These are phyloP conservation scores for Tetrapisispora pingtungensis DNA, from an alignment of 805 yeast species.

Conservation along the genomic window DNA sequence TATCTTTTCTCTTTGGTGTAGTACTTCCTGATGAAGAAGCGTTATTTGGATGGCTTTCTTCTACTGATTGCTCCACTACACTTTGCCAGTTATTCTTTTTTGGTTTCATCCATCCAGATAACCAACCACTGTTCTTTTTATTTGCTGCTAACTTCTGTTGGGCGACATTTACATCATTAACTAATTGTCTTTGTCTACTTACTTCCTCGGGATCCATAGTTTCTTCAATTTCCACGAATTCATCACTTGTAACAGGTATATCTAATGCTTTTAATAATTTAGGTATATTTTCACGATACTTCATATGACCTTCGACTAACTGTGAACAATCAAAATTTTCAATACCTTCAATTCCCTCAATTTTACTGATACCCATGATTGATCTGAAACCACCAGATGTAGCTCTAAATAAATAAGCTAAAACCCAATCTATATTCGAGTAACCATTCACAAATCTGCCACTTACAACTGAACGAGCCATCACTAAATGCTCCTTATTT, in stretches of 20 bases:
- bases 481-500: conserved; percentile 62
- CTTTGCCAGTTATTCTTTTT: conserved; percentile 52
- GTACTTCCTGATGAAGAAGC: conserved; percentile 2
- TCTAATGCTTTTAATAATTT: conserved; percentile 56
- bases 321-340: conserved; percentile 86
- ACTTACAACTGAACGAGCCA: conserved; percentile 77
- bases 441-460: conserved; percentile 87
- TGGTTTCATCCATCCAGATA: conserved; percentile 39
- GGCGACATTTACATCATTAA: conserved; percentile 81
- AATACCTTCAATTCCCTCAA: conserved; percentile 51
- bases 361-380: conserved; percentile 83
- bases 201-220: conserved; percentile 76
- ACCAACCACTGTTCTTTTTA: conserved; percentile 32
- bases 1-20: conserved; percentile 15
- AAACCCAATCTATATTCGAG: conserved; percentile 88
- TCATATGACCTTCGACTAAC: conserved; percentile 89
- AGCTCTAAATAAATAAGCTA: conserved; percentile 90
- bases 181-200: conserved; percentile 72
- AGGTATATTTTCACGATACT: conserved; percentile 92
- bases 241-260: conserved; percentile 79
- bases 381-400: conserved; percentile 87
- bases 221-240: conserved; percentile 91
- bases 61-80: conserved; percentile 43
- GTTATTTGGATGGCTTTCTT: conserved; percentile 11
- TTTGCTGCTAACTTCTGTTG: conserved; percentile 44